Base-by-base conservation (phyloP, 2,329 filamentous ascomycete species). In the Sphaerulina vaccinii region DNA sequence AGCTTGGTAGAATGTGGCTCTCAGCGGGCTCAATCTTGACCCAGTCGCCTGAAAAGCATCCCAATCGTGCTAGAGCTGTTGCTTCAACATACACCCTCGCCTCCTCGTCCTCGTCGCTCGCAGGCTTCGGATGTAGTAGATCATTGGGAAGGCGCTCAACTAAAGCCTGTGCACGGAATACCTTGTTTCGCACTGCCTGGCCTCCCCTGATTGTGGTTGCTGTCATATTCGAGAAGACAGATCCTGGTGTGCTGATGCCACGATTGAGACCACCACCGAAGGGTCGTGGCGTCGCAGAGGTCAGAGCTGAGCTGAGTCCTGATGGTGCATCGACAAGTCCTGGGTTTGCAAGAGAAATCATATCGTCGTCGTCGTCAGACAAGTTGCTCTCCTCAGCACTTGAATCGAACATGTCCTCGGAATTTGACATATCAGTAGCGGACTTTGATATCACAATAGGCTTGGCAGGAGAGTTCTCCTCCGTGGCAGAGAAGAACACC, bases 21-120 rank as follows among this genome's bases (percentile, higher is more conserved):
- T 87, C 80, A 0, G 88, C 81, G 5, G 83, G 79, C 71, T 96
- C 90, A 9, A 96, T 77, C 18, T 87, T 85, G 9, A 96, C 90
- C 93, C 93, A 99, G 66, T 99, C 93, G 23, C 93, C 93, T 0
- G 92, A 97, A 67, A 99, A 99, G 70, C 92, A 97, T 13, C 92
- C 91, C 48, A 99, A 86, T 61, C 91, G 90, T 11, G 89, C 86
- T 16, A 99, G 73, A 1, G 89, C 88, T 51, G 83, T 85, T 6
- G 95, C 86, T 62, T 96, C 90, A 4, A 99, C 91, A 64, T 92
- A 99, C 1, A 97, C 81, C 41, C 93, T 84, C 1, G 89, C 85
- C 61, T 86, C 83, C 62, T 95, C 87, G 59, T 96, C 90, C 55
- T 99, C 93, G 55, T 96, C 90, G 21, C 84, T 81, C 0, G 78